Conservation (phyloP, 2,329 filamentous ascomycete species). For the Fusarium musae region DNA sequence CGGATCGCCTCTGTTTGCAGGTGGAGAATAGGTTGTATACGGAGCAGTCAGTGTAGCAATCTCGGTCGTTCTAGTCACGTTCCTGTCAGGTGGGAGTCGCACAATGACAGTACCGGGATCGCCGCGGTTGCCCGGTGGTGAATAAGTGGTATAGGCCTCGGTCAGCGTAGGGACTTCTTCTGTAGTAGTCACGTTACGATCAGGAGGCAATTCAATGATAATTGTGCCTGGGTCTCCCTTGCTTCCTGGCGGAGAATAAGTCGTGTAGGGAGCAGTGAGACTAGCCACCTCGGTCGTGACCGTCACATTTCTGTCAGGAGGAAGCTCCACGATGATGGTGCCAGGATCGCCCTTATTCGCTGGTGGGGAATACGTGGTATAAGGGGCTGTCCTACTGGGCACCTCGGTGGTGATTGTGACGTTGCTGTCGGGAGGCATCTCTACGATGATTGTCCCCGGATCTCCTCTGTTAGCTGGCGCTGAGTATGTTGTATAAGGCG, state of each 20-base stretch:
- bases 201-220: slow-evolving; percentile 18
- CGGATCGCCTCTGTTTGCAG: slow-evolving; percentile 10
- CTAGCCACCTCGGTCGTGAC: slow-evolving; percentile 18
- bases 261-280: slow-evolving; percentile 11
- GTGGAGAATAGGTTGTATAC: slow-evolving; percentile 13
- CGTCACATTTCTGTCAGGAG: slow-evolving; percentile 16
- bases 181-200: slow-evolving; percentile 15
- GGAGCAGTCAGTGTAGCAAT: slow-evolving; percentile 4
- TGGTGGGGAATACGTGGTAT: background rate
- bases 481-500: slow-evolving; percentile 10
- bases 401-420: background rate
- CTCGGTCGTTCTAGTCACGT: slow-evolving; percentile 11
- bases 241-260: slow-evolving; percentile 1
- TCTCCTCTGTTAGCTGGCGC: slow-evolving; percentile 3
- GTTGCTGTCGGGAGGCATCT: background rate
- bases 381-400: background rate
- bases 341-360: background rate
- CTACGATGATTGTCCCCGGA: slow-evolving; percentile 12
- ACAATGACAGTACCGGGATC: slow-evolving; percentile 26
- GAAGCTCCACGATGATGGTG: slow-evolving; percentile 17
- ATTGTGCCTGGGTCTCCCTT: slow-evolving; percentile 20
- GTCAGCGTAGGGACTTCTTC: background rate
- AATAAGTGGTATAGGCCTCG: slow-evolving; percentile 10
- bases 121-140: background rate
- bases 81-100: slow-evolving; percentile 6